Base-by-base conservation (phyloP, 140 eudicot genomes). In the Senecio squalidus region DNA sequence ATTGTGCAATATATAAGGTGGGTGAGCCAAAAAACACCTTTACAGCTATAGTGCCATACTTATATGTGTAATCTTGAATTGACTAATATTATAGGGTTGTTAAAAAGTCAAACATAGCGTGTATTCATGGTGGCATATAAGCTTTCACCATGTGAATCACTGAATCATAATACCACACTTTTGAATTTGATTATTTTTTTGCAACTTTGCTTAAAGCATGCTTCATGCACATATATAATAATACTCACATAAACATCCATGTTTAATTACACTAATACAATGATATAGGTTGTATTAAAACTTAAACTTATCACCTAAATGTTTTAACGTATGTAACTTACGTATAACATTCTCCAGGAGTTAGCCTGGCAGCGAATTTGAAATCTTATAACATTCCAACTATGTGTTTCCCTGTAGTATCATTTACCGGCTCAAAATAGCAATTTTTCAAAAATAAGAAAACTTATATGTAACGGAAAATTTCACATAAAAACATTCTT, bases 91-190 rank as follows among this genome's bases (percentile, higher is more conserved):
- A 24, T 3, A 11, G 18, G 51, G 70, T 39, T 31, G 16, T 6
- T 4, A 22, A 71, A 25, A 53, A 45, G 71, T 63, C 67, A 63
- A 45, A 63, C 55, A 54, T 15, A 63, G 13, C 60, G 66, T 55
- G 71, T 69, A 53, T 60, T 61, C 47, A 59, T 59, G 68, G 68
- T 69, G 75, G 68, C 69, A 60, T 50, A 28, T 60, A 51, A 31
- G 18, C 48, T 40, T 38, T 49, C 55, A 69, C 27, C 64, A 66
- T 66, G 72, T 66, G 72, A 66, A 28, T 20, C 47, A 55, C 47
- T n/a, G 43, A 66, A 66, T 66, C 62, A 55, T 13, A 44, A 13
- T 55, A n/a, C n/a, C n/a, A n/a, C n/a, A n/a, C n/a, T n/a, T n/a
- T n/a, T n/a, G n/a, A n/a, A n/a, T 60, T 70, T 62, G 9, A 44